phyloP scores from a whole-genome alignment of 1,139 yeast species.

The Pichia sp. region DNA sequence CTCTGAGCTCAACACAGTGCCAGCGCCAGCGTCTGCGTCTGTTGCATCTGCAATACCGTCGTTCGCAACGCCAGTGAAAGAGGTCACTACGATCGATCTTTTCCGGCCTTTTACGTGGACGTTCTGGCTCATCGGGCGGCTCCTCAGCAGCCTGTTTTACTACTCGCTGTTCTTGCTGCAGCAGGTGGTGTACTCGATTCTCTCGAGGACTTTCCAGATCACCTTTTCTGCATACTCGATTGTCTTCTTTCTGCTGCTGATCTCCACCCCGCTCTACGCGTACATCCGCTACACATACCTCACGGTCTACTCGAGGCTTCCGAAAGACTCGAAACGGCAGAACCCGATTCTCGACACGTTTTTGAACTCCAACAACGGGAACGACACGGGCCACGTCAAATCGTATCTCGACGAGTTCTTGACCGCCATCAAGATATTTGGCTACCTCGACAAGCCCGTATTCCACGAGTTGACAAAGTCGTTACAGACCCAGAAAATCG shows the following conservation, averaged over 20 bases:
- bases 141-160: constrained; percentile 14
- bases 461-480: constrained; percentile 89
- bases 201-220: constrained; percentile 28
- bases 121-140: constrained; percentile 23
- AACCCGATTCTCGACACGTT: constrained; percentile 43
- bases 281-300: constrained; percentile 47
- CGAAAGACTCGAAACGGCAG: constrained; percentile 43
- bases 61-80: neutral
- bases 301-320: constrained; percentile 49
- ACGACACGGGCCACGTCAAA: constrained; percentile 39
- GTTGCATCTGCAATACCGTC: neutral
- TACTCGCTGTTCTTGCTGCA: constrained; percentile 22
- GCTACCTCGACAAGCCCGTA: constrained; percentile 84
- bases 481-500: constrained; percentile 83
- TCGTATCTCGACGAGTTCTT: constrained; percentile 84
- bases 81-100: neutral
- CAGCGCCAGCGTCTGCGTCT: neutral
- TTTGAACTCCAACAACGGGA: constrained; percentile 32
- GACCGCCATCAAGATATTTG: constrained; percentile 88
- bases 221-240: constrained; percentile 30
- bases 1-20: too few relatives aligned
- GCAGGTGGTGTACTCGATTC: constrained; percentile 18
- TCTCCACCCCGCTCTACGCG: constrained; percentile 33
- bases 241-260: constrained; percentile 21
- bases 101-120: constrained; percentile 13